phyloP scores from a whole-genome alignment of 2,329 filamentous ascomycete genomes.

The Rhexocercosporidium sp. region DNA sequence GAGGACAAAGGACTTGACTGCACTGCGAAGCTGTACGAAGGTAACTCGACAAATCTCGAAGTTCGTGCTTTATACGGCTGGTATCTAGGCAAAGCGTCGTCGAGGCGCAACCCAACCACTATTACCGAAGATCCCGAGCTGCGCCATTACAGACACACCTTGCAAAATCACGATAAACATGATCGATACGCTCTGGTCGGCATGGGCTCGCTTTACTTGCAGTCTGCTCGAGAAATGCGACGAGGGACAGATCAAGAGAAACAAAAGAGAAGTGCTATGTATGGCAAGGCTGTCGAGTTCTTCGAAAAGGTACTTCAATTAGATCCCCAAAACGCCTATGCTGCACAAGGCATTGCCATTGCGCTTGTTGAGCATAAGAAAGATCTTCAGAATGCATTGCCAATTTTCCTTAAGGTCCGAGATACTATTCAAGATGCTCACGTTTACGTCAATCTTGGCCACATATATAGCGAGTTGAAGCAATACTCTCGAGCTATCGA shows the following conservation, averaged over 20 bases:
- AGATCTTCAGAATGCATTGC: slow-evolving; percentile 79
- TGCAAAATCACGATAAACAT: slow-evolving; percentile 95
- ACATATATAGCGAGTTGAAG: slow-evolving; percentile 87
- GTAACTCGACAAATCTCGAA: slow-evolving; percentile 83
- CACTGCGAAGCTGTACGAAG: slow-evolving; percentile 83
- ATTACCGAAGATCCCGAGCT: slow-evolving; percentile 92
- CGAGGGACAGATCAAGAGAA: slow-evolving; percentile 88
- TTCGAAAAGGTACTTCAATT: slow-evolving; percentile 96
- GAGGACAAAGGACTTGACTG: slow-evolving; percentile 86
- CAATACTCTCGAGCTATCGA: slow-evolving; percentile 93
- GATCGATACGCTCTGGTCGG: slow-evolving; percentile 95
- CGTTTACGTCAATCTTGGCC: slow-evolving; percentile 91
- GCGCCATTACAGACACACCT: slow-evolving; percentile 92
- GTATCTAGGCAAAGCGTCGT: slow-evolving; percentile 84
- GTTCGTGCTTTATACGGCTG: slow-evolving; percentile 92
- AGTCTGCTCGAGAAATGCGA: slow-evolving; percentile 91
- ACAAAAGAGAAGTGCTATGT: slow-evolving; percentile 85
- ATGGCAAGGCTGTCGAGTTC: slow-evolving; percentile 93
- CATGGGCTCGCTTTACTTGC: slow-evolving; percentile 90
- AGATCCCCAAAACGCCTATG: slow-evolving; percentile 95
- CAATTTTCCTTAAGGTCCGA: slow-evolving; percentile 87
- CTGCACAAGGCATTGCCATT: slow-evolving; percentile 94
- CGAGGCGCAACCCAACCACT: slow-evolving; percentile 77
- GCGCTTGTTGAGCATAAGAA: slow-evolving; percentile 94
- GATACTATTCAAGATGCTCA: slow-evolving; percentile 89